Evolutionary conservation across 805 yeast genomes (phyloP).

Genomic region (Lachancea lanzarotensis): DNA sequence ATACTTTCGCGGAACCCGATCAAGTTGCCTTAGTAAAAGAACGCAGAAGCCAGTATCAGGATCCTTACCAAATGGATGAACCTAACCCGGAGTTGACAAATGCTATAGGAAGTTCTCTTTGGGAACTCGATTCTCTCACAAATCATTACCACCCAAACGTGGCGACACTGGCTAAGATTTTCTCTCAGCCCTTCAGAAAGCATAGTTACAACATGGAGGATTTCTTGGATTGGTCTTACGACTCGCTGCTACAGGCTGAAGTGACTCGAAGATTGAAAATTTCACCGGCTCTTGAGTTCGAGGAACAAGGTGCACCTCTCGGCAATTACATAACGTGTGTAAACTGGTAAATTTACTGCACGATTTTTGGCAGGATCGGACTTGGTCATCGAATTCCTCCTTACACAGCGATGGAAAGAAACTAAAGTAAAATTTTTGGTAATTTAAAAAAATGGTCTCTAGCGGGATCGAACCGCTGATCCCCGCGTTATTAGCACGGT

Average conservation of each 20-base stretch:
- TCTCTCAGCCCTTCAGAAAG: conserved; percentile 84
- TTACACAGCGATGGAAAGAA: no score
- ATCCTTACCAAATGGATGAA: conserved; percentile 62
- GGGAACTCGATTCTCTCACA: conserved; percentile 82
- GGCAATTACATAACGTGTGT: conserved; percentile 19
- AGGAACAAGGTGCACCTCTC: conserved; percentile 28
- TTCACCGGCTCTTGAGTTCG: conserved; percentile 74
- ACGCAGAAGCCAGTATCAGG: conserved; percentile 36
- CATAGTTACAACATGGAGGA: conserved; percentile 86
- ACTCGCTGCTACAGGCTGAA: conserved; percentile 57
- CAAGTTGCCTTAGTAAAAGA: conserved; percentile 22
- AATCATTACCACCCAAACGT: conserved; percentile 93
- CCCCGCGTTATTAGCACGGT: conserved; percentile 22
- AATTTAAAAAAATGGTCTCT: conserved; percentile 13
- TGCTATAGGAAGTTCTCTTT: conserved; percentile 79
- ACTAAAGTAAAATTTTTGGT: not conserved
- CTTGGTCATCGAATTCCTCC: no score
- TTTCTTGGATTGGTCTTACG: conserved; percentile 86
- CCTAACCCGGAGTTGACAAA: conserved; percentile 68
- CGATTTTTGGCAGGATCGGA: not conserved
- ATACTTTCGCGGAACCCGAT: conserved; percentile 23
- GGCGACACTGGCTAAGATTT: conserved; percentile 82
- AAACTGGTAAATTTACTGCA: conserved; percentile 17
- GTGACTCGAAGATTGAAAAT: conserved; percentile 56
- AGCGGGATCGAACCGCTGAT: conserved; percentile 23